These are phyloP conservation scores for Saitozyma podzolica DNA, from an alignment of 768 basidiomycete genomes.

Conservation along the genomic window DNA sequence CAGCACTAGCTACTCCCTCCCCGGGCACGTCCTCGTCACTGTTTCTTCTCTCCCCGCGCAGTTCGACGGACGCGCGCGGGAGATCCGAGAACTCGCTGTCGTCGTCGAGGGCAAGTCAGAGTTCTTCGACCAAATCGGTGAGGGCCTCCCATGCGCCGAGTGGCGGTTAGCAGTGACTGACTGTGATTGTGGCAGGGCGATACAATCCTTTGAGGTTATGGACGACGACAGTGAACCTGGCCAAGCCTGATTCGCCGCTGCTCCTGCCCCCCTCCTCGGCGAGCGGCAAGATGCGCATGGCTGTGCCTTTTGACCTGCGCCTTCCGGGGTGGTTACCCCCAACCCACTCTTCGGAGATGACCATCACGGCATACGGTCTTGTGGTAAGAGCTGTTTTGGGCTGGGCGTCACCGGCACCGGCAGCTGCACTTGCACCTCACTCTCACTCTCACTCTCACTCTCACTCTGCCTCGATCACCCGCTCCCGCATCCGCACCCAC, in stretches of 20 bases:
- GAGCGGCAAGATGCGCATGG: slow-evolving; percentile 59
- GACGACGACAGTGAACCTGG: slow-evolving; percentile 66
- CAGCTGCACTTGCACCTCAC: slow-evolving; percentile 12
- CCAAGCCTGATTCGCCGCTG: slow-evolving; percentile 38
- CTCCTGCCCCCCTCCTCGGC: slow-evolving; percentile 21
- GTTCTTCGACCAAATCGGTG: slow-evolving; percentile 63
- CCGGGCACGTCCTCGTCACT: slow-evolving; percentile 72
- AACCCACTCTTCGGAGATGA: slow-evolving; percentile 28
- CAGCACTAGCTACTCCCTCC: slow-evolving; percentile 83
- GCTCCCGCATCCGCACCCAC: too few species aligned
- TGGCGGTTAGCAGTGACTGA: not conserved
- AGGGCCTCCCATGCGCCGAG: slow-evolving; percentile 10
- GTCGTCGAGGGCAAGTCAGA: slow-evolving; percentile 87
- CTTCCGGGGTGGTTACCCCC: slow-evolving; percentile 88
- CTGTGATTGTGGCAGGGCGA: slow-evolving; percentile 47
- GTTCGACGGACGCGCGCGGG: slow-evolving; percentile 48
- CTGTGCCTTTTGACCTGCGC: slow-evolving; percentile 74
- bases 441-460: too few species aligned
- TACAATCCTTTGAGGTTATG: slow-evolving; percentile 72
- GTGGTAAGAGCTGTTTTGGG: slow-evolving; percentile 12
- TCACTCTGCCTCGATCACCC: too few species aligned
- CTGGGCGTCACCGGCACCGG: slow-evolving; percentile 17
- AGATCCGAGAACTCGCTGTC: slow-evolving; percentile 57
- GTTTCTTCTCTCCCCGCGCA: slow-evolving; percentile 59
- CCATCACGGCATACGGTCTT: slow-evolving; percentile 37